A percentile compares a stretch with the other conserved stretches of the same genome.
Conservation (phyloP, 192 early-diverging fungal genomes). For the Ambispora gerdemannii region DNA sequence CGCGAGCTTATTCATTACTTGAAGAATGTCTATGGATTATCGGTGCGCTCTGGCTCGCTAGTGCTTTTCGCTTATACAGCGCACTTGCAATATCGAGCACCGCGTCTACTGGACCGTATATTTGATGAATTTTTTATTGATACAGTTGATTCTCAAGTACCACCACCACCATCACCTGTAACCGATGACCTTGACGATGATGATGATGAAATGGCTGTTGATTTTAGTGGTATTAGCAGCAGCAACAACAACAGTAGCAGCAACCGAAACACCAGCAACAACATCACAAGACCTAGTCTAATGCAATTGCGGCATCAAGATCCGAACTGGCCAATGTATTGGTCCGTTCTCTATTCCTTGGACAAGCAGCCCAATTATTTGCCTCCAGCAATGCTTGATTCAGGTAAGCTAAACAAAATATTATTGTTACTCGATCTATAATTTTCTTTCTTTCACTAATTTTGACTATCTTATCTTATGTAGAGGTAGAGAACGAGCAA, state of each 20-base stretch:
- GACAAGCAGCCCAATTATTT: slow-evolving; percentile 21
- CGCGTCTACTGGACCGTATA: slow-evolving; percentile 39
- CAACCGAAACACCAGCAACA: neutral
- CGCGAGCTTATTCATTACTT: slow-evolving; percentile 41
- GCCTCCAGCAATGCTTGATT: neutral
- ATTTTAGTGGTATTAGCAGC: neutral
- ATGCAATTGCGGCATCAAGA: neutral
- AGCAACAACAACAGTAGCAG: neutral
- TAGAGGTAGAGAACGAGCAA: neutral
- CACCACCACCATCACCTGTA: no score
- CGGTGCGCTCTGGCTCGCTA: slow-evolving; percentile 41
- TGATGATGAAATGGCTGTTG: no score
- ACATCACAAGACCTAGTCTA: neutral
- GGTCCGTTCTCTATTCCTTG: slow-evolving; percentile 28
- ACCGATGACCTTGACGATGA: neutral
- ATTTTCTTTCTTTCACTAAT: no score
- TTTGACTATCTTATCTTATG: no score
- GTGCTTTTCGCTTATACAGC: slow-evolving; percentile 44
- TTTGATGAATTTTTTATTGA: slow-evolving; percentile 47
- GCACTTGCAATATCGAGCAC: slow-evolving; percentile 40
- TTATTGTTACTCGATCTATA: no score
- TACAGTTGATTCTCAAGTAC: slow-evolving; percentile 13
- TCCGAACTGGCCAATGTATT: slow-evolving; percentile 23
- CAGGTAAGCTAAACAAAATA: no score
- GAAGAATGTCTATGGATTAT: slow-evolving; percentile 38